Evolutionary conservation across 179 eudicot genomes (phyloP).

Genomic region (Corrigiola litoralis): DNA sequence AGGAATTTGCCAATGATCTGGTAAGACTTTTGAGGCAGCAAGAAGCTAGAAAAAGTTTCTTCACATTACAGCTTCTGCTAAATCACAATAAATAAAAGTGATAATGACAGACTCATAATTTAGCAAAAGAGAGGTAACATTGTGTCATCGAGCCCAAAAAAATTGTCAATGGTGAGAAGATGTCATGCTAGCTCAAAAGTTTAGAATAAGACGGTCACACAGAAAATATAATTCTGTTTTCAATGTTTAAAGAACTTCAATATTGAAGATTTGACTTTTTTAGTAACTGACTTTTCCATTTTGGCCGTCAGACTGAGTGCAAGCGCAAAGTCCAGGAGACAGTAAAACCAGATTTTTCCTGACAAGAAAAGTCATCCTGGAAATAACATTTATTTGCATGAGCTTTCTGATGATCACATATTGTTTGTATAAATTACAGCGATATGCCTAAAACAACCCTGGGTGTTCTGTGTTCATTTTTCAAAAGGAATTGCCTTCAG

Average conservation of each 20-base stretch:
- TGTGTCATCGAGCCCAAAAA: not conserved
- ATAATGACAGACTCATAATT: not conserved
- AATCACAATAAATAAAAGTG: not conserved
- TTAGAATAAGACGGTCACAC: not conserved
- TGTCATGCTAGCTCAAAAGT: not conserved
- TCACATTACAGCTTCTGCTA: not conserved
- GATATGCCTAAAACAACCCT: too few species aligned
- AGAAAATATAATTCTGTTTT: not conserved
- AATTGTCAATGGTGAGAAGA: not conserved
- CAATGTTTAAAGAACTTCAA: not conserved
- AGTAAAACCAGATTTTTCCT: not conserved
- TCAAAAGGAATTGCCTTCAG: too few species aligned
- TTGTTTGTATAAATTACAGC: too few species aligned
- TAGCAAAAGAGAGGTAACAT: not conserved
- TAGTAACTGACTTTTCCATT: not conserved
- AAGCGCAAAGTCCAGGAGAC: too few species aligned
- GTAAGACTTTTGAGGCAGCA: slow-evolving; percentile 3
- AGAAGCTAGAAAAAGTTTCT: not conserved
- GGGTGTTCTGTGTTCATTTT: too few species aligned
- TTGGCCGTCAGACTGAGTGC: not conserved
- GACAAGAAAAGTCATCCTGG: not conserved
- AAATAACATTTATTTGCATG: not conserved
- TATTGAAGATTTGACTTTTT: not conserved
- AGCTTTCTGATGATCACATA: too few species aligned
- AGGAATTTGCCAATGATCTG: slow-evolving; percentile 4